Conservation (phyloP, 140 eudicot species). For the Oenanthe javanica region DNA sequence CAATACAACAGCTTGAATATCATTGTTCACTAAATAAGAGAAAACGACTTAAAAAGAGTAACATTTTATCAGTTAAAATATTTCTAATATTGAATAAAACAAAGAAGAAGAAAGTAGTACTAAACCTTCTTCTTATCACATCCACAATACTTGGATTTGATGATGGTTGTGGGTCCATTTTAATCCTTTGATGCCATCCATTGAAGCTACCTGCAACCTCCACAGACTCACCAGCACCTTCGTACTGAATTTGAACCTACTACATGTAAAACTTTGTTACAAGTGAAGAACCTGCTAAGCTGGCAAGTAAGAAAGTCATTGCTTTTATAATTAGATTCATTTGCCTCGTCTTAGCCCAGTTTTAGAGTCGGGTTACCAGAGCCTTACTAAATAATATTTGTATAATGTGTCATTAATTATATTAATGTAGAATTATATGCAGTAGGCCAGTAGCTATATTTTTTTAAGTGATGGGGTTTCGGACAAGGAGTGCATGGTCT, state of each 20-base stretch:
- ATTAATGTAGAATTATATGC: neutral
- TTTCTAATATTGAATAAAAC: neutral
- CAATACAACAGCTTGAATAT: neutral
- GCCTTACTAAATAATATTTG: neutral
- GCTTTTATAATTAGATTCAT: neutral
- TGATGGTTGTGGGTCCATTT: constrained; percentile 57
- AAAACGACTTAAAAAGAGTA: neutral
- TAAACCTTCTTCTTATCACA: constrained; percentile 47
- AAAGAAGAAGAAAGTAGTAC: neutral
- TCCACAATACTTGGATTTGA: constrained; percentile 47
- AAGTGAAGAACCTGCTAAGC: constrained; percentile 20
- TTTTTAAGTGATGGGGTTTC: neutral
- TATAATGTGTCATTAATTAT: neutral
- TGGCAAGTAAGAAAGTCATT: constrained; percentile 4
- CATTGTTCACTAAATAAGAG: neutral
- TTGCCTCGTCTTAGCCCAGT: neutral
- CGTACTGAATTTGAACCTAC: constrained; percentile 73
- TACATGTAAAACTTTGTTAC: constrained; percentile 18
- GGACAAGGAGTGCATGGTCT: neutral
- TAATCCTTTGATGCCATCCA: constrained; percentile 83
- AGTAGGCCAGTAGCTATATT: neutral
- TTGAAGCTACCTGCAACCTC: constrained; percentile 97
- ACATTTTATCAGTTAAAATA: neutral
- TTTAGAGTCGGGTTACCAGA: neutral
- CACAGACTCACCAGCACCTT: constrained; percentile 70